phyloP scores from a whole-genome alignment of 345 rosid genomes.

The Noccaea bulbosa region DNA sequence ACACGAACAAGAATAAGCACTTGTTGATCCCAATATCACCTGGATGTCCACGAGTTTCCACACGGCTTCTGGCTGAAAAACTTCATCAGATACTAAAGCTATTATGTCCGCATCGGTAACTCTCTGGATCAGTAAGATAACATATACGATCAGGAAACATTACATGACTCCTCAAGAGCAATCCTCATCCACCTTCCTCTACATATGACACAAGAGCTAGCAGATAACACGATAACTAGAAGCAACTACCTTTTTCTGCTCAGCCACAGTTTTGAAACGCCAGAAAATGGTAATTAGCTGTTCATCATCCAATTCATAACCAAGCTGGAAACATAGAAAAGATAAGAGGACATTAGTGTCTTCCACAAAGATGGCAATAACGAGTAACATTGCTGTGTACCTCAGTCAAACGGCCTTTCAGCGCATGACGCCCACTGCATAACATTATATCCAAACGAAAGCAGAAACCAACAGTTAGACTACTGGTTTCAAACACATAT shows the following conservation, averaged over 20 bases:
- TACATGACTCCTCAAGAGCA: slow-evolving; percentile 27
- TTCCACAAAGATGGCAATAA: neutral
- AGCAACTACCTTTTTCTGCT: slow-evolving; percentile 75
- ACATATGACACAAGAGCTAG: neutral
- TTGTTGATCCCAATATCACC: slow-evolving; percentile 48
- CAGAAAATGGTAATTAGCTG: slow-evolving; percentile 78
- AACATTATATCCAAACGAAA: slow-evolving; percentile 32
- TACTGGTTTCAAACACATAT: slow-evolving; percentile 13
- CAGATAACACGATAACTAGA: neutral
- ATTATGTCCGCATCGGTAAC: slow-evolving; percentile 89
- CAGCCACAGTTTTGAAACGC: slow-evolving; percentile 92
- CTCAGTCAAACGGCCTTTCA: slow-evolving; percentile 76
- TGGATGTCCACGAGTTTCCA: slow-evolving; percentile 90
- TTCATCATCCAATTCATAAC: slow-evolving; percentile 75
- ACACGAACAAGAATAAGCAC: neutral
- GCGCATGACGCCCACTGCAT: slow-evolving; percentile 92
- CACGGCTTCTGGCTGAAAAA: slow-evolving; percentile 81
- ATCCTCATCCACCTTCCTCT: neutral
- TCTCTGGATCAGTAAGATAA: slow-evolving; percentile 54
- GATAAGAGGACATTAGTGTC: slow-evolving; percentile 33
- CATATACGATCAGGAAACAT: slow-evolving; percentile 26
- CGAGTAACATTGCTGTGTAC: slow-evolving; percentile 45
- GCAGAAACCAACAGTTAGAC: slow-evolving; percentile 26
- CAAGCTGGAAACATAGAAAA: slow-evolving; percentile 62
- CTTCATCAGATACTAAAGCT: slow-evolving; percentile 95